Base-by-base conservation (phyloP, 139 green algal genomes). In the Micromonas pusilla region DNA sequence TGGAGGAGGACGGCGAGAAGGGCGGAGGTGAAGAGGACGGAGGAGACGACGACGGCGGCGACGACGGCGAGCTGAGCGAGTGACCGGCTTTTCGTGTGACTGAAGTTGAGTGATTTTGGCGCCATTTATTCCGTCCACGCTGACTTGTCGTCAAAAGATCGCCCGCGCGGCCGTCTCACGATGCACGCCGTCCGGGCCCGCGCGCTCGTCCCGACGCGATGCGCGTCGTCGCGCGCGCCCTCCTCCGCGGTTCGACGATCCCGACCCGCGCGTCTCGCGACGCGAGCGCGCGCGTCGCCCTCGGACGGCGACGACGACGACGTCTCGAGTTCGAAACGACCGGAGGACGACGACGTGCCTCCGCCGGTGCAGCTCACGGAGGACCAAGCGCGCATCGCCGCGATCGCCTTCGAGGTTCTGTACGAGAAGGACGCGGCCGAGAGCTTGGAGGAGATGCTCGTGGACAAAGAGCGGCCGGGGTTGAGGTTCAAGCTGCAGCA, bases 331-430 rank as follows among this genome's bases (percentile, higher is more conserved):
- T n/a, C n/a, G n/a, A n/a, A n/a, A n/a, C n/a, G n/a, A n/a, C n/a
- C n/a, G n/a, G 62, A 68, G n/a, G 62, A 68, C 5, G 62, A 68
- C 9, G n/a, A 68, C 62, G 5, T 68, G 4, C 45, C 45, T 23
- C 13, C 6, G 62, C n/a, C n/a, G 4, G 20, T 68, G 16, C 13
- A 68, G 25, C 31, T 73, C 3, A 73, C 66, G 16, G 16, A 28
- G 1, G 33, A 73, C 32, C 66, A 73, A 53, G 66, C 66, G 2
- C 1, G 33, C 16, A 53, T 73, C 66, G 66, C 66, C 32, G 66
- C 66, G 6, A n/a, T 53, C 1, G 66, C 66, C 28, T 53, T 73
- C 33, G 66, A 73, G n/a, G 32, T 73, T 1, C 32, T 73, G 30
- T 73, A 57, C 65, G 65, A 37, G 65, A 32, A 26, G 13, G 32